Base-by-base conservation (phyloP, 495 filamentous ascomycete genomes). In the Penicillium canescens region DNA sequence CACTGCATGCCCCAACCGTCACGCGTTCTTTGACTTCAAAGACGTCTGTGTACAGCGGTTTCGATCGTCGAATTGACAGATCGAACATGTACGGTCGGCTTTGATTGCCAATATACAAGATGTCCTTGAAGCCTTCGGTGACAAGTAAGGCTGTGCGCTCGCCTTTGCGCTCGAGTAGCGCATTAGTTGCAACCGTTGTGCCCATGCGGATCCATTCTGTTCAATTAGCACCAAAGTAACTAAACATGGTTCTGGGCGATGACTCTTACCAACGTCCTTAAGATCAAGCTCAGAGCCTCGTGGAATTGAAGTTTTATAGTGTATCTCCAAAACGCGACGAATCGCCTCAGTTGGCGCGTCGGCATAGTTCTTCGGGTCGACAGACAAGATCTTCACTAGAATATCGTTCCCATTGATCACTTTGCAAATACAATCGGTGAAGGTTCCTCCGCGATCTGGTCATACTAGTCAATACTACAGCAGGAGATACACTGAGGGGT, bases 401-500 rank as follows among this genome's bases (percentile, higher is more conserved):
- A 56, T 46, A 38, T 62, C 55, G 23, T 38, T 33, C 31, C 36
- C 24, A 11, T 37, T 37, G 13, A 16, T 38, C 16, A 52, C 34
- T 33, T 50, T 52, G 16, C 53, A 43, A 6, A 60, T 21, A 42
- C 54, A 55, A 42, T 64, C 61, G 8, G 61, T 64, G 49, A 64
- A 64, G 13, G 61, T 64, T 26, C 61, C 61, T 18, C 57, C 57
- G n/a, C 61, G 53, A 35, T 64, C 59, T 63, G 41, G 12, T 31
- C n/a, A 31, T 16, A 40, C 37, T 23, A 50, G 23, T 31, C 36
- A 31, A 31, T 50, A 24, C 21, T 36, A 8, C 38, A 50, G 2
- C 48, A 50, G 6, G n/a, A 11, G 2, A 33, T 40, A 18, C 18
- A 18, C 46, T 16, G 16, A 28, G 24, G 24, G 0, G n/a, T 50